Evolutionary conservation across 225 moss, liverwort and hornwort species (phyloP).

Genomic region (Sphagnum contortum): DNA sequence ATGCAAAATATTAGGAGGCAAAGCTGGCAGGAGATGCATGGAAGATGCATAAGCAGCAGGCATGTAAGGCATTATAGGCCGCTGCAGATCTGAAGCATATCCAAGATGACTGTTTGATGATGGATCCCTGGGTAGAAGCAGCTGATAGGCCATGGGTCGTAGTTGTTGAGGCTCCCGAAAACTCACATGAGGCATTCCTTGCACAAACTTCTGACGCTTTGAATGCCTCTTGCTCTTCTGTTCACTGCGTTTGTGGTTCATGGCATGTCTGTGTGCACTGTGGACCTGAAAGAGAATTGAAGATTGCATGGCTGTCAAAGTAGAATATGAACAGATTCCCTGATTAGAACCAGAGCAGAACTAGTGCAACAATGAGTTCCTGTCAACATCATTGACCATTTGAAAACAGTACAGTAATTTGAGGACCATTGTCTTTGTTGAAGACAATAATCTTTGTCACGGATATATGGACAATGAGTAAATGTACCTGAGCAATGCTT

Average conservation of each 20-base stretch:
- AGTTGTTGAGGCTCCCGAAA: slow-evolving; percentile 28
- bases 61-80: slow-evolving; percentile 45
- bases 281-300: slow-evolving; percentile 30
- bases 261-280: slow-evolving; percentile 77
- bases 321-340: too few relatives aligned
- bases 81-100: slow-evolving; percentile 7
- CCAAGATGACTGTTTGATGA: slow-evolving; percentile 29
- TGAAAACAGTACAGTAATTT: background rate
- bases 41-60: slow-evolving; percentile 48
- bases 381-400: background rate
- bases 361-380: too few relatives aligned
- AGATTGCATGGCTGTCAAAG: too few relatives aligned
- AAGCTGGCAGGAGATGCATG: slow-evolving; percentile 46
- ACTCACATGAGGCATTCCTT: slow-evolving; percentile 42
- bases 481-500: slow-evolving; percentile 41
- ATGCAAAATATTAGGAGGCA: slow-evolving; percentile 32
- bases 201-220: slow-evolving; percentile 50
- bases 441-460: too few relatives aligned
- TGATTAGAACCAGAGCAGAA: too few relatives aligned
- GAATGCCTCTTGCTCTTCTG: slow-evolving; percentile 58
- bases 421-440: too few relatives aligned
- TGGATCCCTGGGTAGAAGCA: slow-evolving; percentile 42
- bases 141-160: slow-evolving; percentile 37
- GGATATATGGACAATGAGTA: too few relatives aligned
- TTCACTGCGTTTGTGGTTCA: slow-evolving; percentile 63